A percentile compares a stretch with the other conserved stretches of the same genome.
phyloP scores from a whole-genome alignment of 306 rosid species.

The Crataegus laevigata region DNA sequence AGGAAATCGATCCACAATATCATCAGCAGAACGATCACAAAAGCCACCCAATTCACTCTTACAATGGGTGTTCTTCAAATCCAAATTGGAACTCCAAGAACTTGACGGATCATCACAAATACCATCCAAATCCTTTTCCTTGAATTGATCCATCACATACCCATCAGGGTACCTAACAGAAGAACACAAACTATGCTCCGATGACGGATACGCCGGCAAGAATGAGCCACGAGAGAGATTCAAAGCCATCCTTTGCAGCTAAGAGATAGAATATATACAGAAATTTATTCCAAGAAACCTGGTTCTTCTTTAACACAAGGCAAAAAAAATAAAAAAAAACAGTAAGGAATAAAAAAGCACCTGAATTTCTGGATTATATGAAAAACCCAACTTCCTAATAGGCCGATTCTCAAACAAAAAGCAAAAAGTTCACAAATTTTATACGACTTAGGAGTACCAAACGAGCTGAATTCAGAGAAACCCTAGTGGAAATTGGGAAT shows the following conservation, averaged over 20 bases:
- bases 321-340: background rate
- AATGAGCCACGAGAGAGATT: constrained; percentile 20
- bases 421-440: background rate
- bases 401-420: background rate
- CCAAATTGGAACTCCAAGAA: constrained; percentile 15
- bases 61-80: constrained; percentile 7
- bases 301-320: background rate
- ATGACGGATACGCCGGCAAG: background rate
- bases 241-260: constrained; percentile 20
- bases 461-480: background rate
- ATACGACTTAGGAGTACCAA: background rate
- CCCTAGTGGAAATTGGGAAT: background rate
- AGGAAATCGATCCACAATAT: constrained; percentile 48
- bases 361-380: background rate
- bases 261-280: background rate
- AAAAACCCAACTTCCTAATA: background rate
- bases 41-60: constrained; percentile 17
- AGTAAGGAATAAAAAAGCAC: background rate
- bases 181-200: constrained; percentile 14
- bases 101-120: constrained; percentile 9
- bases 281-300: constrained; percentile 16
- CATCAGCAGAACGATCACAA: constrained; percentile 29
- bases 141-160: constrained; percentile 17
- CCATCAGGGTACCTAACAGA: constrained; percentile 11
- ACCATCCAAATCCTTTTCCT: constrained; percentile 11